phyloP scores from a whole-genome alignment of 345 rosid genomes.

The Lepidium africanum region DNA sequence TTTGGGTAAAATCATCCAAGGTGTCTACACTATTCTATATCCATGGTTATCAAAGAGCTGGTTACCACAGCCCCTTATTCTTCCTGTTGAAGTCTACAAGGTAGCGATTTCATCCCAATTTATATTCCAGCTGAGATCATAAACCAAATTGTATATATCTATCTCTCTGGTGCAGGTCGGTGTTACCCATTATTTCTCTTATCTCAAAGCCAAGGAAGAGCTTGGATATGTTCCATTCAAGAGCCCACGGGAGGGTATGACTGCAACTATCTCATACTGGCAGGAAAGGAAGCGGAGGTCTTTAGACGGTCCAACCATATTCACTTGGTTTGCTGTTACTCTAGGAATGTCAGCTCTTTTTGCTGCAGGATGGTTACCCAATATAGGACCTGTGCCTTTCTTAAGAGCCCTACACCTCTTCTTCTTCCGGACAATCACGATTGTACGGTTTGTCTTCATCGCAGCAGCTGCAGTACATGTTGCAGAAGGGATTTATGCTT shows the following conservation, averaged over 20 bases:
- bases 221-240: conserved; percentile 85
- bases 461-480: conserved; percentile 36
- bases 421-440: conserved; percentile 43
- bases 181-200: conserved; percentile 85
- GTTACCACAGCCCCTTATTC: conserved; percentile 82
- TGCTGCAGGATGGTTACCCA: conserved; percentile 59
- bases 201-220: conserved; percentile 80
- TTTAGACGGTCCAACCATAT: conserved; percentile 62
- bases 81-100: conserved; percentile 94
- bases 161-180: conserved; percentile 54
- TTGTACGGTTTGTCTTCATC: conserved; percentile 35
- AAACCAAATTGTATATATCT: conserved; percentile 5
- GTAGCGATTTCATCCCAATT: conserved; percentile 32
- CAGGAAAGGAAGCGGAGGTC: conserved; percentile 59
- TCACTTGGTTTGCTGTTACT: conserved; percentile 42
- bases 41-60: conserved; percentile 77
- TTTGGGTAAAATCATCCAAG: conserved; percentile 51
- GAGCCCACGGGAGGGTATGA: conserved; percentile 77
- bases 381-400: conserved; percentile 52
- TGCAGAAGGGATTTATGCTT: conserved; percentile 54
- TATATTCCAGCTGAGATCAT: neutral
- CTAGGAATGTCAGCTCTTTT: conserved; percentile 46
- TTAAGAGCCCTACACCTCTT: conserved; percentile 48
- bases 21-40: conserved; percentile 54
- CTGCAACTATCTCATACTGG: conserved; percentile 75